Conservation (phyloP, 495 filamentous ascomycete genomes). For the Aspergillus heteromorphus region DNA sequence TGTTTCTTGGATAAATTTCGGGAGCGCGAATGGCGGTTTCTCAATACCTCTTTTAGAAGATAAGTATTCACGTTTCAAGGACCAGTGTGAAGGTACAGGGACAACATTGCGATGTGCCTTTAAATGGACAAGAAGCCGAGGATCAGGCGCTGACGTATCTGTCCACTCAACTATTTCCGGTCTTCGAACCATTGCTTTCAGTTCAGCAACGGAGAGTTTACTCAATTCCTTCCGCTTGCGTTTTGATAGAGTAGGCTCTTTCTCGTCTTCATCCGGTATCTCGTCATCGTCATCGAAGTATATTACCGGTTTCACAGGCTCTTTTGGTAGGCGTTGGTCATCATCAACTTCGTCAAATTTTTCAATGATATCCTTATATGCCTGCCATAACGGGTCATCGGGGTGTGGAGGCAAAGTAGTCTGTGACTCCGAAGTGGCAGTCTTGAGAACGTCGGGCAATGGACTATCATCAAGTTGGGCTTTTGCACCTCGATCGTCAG, state of each 20-base stretch:
- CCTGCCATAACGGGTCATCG: slow-evolving; percentile 72
- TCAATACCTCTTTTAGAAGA: slow-evolving; percentile 94
- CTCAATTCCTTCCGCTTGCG: slow-evolving; percentile 86
- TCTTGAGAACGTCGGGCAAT: slow-evolving; percentile 17
- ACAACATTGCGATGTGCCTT: slow-evolving; percentile 95
- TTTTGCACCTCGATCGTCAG: neutral
- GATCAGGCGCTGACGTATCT: slow-evolving; percentile 88
- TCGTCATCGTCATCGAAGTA: slow-evolving; percentile 84
- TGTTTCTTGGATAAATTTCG: slow-evolving; percentile 96
- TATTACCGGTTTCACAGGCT: slow-evolving; percentile 78
- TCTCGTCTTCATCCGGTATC: slow-evolving; percentile 78
- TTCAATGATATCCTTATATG: slow-evolving; percentile 74
- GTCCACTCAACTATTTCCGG: slow-evolving; percentile 98
- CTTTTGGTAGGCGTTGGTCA: slow-evolving; percentile 56
- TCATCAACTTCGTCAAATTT: slow-evolving; percentile 61
- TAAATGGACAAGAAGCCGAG: slow-evolving; percentile 83
- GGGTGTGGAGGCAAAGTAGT: slow-evolving; percentile 43
- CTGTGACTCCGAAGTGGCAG: slow-evolving; percentile 26
- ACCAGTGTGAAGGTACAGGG: slow-evolving; percentile 91
- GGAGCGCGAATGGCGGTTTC: slow-evolving; percentile 85
- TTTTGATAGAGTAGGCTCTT: slow-evolving; percentile 71
- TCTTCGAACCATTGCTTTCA: slow-evolving; percentile 85
- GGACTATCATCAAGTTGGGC: neutral
- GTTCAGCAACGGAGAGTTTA: slow-evolving; percentile 89
- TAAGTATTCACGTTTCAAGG: slow-evolving; percentile 90